Evolutionary conservation across 257 asterid genomes (phyloP).

Genomic region (Solanum corneliomulleri): DNA sequence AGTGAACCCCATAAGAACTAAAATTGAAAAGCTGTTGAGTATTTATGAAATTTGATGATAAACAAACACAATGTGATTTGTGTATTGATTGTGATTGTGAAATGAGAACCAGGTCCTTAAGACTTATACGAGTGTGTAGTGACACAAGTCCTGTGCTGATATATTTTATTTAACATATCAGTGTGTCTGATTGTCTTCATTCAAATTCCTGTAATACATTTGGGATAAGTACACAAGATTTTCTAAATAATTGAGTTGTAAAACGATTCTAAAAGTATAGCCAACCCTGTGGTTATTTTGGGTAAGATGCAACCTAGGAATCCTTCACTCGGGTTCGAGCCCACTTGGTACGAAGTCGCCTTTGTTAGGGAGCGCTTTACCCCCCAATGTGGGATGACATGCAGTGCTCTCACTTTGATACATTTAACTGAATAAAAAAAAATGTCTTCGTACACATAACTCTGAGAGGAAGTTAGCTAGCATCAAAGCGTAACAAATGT

Average conservation of each 20-base stretch:
- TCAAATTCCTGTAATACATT: background rate
- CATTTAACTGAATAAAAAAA: background rate
- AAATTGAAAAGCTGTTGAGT: background rate
- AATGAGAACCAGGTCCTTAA: background rate
- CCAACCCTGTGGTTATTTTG: background rate
- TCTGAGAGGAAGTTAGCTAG: background rate
- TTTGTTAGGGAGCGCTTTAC: no score
- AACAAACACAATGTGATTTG: background rate
- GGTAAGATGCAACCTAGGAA: background rate
- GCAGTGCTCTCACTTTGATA: background rate
- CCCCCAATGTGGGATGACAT: background rate
- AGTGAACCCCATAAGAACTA: background rate
- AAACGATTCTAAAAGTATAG: background rate
- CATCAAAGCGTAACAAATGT: background rate
- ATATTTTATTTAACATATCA: background rate
- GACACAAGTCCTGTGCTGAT: background rate
- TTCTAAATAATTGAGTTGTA: background rate
- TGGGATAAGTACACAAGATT: background rate
- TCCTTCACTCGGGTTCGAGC: background rate
- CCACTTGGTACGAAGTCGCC: no score
- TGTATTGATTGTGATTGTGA: background rate
- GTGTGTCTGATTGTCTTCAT: background rate
- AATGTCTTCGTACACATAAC: background rate
- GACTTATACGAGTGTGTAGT: background rate
- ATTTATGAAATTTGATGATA: background rate